phyloP scores from a whole-genome alignment of 176 grass and related monocot species.

The Avena insularis region DNA sequence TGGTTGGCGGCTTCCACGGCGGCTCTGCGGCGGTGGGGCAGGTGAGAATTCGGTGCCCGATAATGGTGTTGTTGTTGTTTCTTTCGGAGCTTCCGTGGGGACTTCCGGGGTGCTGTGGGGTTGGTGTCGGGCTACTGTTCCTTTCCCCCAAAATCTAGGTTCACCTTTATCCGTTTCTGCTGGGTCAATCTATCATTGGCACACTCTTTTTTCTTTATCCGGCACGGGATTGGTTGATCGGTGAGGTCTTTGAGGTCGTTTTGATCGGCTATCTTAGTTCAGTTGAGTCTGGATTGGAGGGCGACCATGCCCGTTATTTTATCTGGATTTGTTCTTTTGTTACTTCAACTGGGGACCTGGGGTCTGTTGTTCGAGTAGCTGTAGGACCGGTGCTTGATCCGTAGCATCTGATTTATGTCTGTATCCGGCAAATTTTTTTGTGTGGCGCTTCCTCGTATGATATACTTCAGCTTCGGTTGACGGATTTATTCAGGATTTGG shows the following conservation, averaged over 20 bases:
- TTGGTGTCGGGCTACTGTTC: constrained; percentile 19
- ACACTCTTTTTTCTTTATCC: neutral
- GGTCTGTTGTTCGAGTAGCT: neutral
- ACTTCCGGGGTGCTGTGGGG: neutral
- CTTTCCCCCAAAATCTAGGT: constrained; percentile 6
- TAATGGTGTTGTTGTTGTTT: neutral
- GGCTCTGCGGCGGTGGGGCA: neutral
- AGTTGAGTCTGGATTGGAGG: neutral
- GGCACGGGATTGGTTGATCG: neutral
- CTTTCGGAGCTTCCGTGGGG: neutral
- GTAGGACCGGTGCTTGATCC: constrained; percentile 26
- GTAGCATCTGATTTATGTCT: neutral
- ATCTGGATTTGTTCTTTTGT: neutral
- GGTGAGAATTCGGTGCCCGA: constrained; percentile 44
- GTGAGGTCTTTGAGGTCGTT: neutral
- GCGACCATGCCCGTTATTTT: neutral
- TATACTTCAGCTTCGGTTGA: neutral
- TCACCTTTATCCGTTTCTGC: neutral
- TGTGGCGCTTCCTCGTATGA: neutral
- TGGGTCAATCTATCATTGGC: neutral
- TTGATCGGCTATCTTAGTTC: neutral
- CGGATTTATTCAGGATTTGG: neutral
- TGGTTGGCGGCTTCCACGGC: neutral
- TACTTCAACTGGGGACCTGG: neutral
- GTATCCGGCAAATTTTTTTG: too few relatives aligned